A percentile compares a stretch with the other conserved stretches of the same genome.
These are phyloP conservation scores for Blastobotrys capitulatus DNA, from an alignment of 1,139 yeast genomes.

Conservation along the genomic window DNA sequence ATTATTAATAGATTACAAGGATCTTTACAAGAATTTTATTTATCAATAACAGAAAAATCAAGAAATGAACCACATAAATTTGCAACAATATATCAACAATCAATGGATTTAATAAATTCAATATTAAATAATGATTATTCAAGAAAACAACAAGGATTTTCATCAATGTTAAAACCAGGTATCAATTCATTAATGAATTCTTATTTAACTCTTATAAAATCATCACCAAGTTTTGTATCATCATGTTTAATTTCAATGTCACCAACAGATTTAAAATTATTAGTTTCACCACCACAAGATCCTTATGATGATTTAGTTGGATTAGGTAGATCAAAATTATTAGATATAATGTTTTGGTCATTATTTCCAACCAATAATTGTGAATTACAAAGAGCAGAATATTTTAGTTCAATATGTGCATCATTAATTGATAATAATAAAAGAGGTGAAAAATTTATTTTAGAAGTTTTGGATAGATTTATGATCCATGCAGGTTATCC, in stretches of 20 bases:
- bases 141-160: slow-evolving; percentile 18
- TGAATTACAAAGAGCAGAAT: slow-evolving; percentile 25
- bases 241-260: slow-evolving; percentile 29
- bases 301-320: slow-evolving; percentile 26
- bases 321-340: slow-evolving; percentile 27
- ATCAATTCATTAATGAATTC: slow-evolving; percentile 30
- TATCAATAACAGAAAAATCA: slow-evolving; percentile 15
- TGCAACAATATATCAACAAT: slow-evolving; percentile 23
- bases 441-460: slow-evolving; percentile 21
- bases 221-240: slow-evolving; percentile 34
- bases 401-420: slow-evolving; percentile 29
- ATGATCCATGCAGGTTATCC: slow-evolving; percentile 21
- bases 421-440: slow-evolving; percentile 20
- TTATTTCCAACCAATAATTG: slow-evolving; percentile 27
- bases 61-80: slow-evolving; percentile 24
- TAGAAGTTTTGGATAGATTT: slow-evolving; percentile 22
- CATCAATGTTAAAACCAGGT: slow-evolving; percentile 20
- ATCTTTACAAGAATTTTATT: slow-evolving; percentile 19
- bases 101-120: slow-evolving; percentile 23
- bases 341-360: slow-evolving; percentile 31
- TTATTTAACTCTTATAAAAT: slow-evolving; percentile 31
- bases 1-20: slow-evolving; percentile 23
- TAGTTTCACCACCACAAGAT: slow-evolving; percentile 20
- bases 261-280: slow-evolving; percentile 22
- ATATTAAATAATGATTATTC: slow-evolving; percentile 21